Percentiles rank a stretch among this genome's conserved stretches.
These are phyloP conservation scores for Psilocybe cubensis DNA, from an alignment of 768 basidiomycete species.

Conservation along the genomic window DNA sequence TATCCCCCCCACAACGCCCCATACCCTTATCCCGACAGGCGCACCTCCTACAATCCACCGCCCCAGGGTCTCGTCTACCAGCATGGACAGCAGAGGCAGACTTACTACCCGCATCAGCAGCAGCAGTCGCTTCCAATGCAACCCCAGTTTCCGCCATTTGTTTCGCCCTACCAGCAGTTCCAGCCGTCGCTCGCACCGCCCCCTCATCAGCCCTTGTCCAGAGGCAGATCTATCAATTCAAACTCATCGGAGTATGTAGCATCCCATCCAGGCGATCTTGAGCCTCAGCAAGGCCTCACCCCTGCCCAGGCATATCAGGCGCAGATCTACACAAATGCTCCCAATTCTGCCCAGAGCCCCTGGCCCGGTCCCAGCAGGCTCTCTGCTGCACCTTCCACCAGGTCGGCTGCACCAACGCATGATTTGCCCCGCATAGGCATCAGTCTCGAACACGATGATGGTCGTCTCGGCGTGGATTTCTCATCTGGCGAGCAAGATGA, in stretches of 20 bases:
- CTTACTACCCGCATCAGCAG: constrained; percentile 24
- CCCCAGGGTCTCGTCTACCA: constrained; percentile 29
- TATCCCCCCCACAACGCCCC: constrained; percentile 28
- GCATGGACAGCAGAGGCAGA: constrained; percentile 27
- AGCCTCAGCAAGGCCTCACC: constrained; percentile 58
- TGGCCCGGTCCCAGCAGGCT: constrained; percentile 31
- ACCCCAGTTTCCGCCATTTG: constrained; percentile 41
- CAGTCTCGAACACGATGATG: constrained; percentile 58
- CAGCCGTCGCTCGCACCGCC: constrained; percentile 41
- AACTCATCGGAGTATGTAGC: constrained; percentile 49
- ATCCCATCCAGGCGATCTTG: constrained; percentile 49
- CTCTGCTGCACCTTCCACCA: constrained; percentile 30
- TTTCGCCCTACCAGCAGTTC: constrained; percentile 26
- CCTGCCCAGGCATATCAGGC: constrained; percentile 84
- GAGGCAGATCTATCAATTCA: constrained; percentile 55
- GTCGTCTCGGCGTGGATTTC: constrained; percentile 63
- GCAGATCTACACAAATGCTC: constrained; percentile 61
- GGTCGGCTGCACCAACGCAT: constrained; percentile 18
- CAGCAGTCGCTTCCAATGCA: constrained; percentile 32
- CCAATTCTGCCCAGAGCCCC: constrained; percentile 25
- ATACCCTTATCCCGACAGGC: constrained; percentile 49
- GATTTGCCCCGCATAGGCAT: constrained; percentile 41
- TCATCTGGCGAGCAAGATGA: constrained; percentile 39
- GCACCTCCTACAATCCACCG: constrained; percentile 49
- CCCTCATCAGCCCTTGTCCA: constrained; percentile 37